Conservation (phyloP, 1,284 basidiomycete genomes). For the Ceratobasidium sp. region DNA sequence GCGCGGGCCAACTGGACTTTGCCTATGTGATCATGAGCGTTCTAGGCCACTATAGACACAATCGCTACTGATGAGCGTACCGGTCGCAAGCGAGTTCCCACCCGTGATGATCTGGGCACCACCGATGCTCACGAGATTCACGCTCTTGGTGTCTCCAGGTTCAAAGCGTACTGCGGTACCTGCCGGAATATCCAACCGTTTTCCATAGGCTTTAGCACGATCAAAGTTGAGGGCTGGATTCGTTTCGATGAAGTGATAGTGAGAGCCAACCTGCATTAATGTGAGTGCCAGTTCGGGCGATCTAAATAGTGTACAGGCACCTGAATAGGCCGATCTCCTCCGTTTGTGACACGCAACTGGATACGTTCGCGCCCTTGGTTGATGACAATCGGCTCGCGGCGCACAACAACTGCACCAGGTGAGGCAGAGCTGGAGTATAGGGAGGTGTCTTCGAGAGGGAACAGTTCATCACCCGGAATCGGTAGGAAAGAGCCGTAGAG, state of each 20-base stretch:
- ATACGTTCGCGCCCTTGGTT: conserved; percentile 77
- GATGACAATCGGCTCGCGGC: conserved; percentile 73
- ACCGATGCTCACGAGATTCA: conserved; percentile 81
- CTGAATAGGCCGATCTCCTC: conserved; percentile 94
- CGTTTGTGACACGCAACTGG: conserved; percentile 84
- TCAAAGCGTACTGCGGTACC: conserved; percentile 98
- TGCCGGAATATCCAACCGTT: conserved; percentile 88
- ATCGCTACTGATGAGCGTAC: too few species aligned
- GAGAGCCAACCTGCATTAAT: conserved; percentile 75
- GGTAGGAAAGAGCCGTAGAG: conserved; percentile 95
- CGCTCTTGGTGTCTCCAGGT: conserved; percentile 87
- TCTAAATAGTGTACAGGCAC: conserved; percentile 51
- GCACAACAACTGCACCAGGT: conserved; percentile 78
- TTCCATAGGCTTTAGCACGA: conserved; percentile 80
- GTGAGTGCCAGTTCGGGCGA: background rate
- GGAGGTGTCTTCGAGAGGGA: conserved; percentile 62
- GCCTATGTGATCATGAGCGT: too few species aligned
- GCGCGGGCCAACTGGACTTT: conserved; percentile 52
- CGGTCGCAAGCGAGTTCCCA: conserved; percentile 79
- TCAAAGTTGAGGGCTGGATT: conserved; percentile 87
- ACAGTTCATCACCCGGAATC: conserved; percentile 69
- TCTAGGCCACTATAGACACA: too few species aligned
- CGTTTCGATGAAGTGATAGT: conserved; percentile 93
- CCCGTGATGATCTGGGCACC: conserved; percentile 78
- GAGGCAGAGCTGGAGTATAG: conserved; percentile 62